A percentile compares a stretch with the other conserved stretches of the same genome.
Evolutionary conservation across 768 basidiomycete species (phyloP).

Genomic region (Rhodosporidiobolus odoratus): DNA sequence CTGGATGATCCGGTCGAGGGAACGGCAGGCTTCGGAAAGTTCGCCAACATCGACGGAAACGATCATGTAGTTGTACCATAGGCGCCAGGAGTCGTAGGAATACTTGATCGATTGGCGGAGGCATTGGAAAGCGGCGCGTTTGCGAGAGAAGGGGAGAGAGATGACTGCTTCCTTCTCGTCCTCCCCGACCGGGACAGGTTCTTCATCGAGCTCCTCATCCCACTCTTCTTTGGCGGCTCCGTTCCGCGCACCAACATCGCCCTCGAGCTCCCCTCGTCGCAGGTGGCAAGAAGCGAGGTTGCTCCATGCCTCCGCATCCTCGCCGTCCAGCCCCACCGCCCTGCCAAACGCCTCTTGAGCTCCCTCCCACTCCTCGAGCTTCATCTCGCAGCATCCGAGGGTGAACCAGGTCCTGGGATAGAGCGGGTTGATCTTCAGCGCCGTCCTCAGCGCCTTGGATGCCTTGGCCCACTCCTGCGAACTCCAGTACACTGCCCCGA

Average conservation of each 20-base stretch:
- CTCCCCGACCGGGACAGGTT: neutral
- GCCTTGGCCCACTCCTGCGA: slow-evolving; percentile 61
- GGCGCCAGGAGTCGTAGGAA: slow-evolving; percentile 86
- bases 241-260: no score
- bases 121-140: slow-evolving; percentile 82
- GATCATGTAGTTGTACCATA: slow-evolving; percentile 98
- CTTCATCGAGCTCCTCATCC: slow-evolving; percentile 6
- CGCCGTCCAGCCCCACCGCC: slow-evolving; percentile 85
- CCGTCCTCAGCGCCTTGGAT: slow-evolving; percentile 61
- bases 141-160: slow-evolving; percentile 54
- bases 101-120: slow-evolving; percentile 81
- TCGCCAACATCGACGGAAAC: slow-evolving; percentile 90
- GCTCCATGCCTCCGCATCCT: slow-evolving; percentile 97
- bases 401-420: slow-evolving; percentile 88
- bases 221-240: neutral
- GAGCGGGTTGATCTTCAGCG: slow-evolving; percentile 83
- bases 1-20: slow-evolving; percentile 74
- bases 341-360: slow-evolving; percentile 77
- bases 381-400: slow-evolving; percentile 82
- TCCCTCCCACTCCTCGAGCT: slow-evolving; percentile 74
- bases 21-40: slow-evolving; percentile 76
- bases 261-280: slow-evolving; percentile 59
- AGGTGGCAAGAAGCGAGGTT: slow-evolving; percentile 93
- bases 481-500: slow-evolving; percentile 78
- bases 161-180: slow-evolving; percentile 24